A percentile compares a stretch with the other conserved stretches of the same genome.
Evolutionary conservation across 1,139 yeast species (phyloP).

Genomic region (Nakaseomyces delphensis): DNA sequence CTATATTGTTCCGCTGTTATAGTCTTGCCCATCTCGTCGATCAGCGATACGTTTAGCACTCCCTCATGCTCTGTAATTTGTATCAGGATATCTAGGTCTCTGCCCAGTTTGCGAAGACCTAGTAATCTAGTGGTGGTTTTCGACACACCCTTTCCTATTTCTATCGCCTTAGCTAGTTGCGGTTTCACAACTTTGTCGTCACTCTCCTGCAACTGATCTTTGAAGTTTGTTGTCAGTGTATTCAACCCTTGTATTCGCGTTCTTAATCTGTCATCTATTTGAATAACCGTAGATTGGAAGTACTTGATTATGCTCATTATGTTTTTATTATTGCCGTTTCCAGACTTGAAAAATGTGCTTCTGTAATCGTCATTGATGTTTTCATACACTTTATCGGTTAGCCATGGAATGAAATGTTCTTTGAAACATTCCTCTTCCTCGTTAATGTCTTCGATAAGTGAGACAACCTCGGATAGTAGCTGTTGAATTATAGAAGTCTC

Average conservation of each 20-base stretch:
- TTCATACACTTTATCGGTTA: constrained; percentile 18
- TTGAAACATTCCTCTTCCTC: constrained; percentile 9
- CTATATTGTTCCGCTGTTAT: not conserved
- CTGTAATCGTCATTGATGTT: constrained; percentile 20
- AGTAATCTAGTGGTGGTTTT: not conserved
- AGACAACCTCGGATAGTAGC: constrained; percentile 7
- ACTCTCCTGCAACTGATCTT: not conserved
- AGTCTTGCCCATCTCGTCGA: not conserved
- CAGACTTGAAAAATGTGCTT: constrained; percentile 7
- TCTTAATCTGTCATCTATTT: not conserved
- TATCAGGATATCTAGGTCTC: not conserved
- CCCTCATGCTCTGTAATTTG: not conserved
- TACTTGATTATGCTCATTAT: not conserved
- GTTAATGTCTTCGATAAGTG: constrained; percentile 7
- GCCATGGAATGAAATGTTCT: constrained; percentile 18
- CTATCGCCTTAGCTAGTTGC: not conserved
- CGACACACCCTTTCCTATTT: not conserved
- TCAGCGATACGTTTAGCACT: not conserved
- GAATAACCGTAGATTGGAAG: not conserved
- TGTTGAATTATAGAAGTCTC: not conserved
- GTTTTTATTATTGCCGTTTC: constrained; percentile 1
- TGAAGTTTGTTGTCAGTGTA: not conserved
- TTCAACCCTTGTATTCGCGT: not conserved
- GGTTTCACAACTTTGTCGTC: not conserved
- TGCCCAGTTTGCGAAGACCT: not conserved